These are phyloP conservation scores for Radiomyces spectabilis DNA, from an alignment of 192 early-diverging fungal species.

Conservation along the genomic window DNA sequence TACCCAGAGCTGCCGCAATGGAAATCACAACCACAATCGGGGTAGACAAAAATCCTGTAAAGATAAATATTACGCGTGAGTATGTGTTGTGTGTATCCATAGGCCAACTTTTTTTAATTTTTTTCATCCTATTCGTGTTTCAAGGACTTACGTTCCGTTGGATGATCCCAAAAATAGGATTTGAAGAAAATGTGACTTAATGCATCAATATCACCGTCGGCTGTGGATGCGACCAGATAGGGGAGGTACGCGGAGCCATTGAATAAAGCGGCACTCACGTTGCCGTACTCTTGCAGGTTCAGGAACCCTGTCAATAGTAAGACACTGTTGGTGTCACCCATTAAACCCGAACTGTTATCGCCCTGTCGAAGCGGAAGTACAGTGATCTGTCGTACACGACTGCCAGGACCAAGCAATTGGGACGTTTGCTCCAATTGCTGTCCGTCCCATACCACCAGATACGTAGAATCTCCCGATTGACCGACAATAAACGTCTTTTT, in stretches of 20 bases:
- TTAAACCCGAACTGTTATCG: not conserved
- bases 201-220: conserved; percentile 4
- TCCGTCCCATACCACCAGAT: conserved; percentile 12
- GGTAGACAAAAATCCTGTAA: conserved; percentile 31
- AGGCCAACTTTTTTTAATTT: not conserved
- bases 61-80: not conserved
- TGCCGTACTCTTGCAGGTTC: conserved; percentile 28
- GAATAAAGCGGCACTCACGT: conserved; percentile 40
- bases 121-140: not conserved
- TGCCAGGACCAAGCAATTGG: conserved; percentile 12
- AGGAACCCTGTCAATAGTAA: conserved; percentile 37
- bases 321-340: conserved; percentile 7
- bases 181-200: conserved; percentile 10
- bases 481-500: conserved; percentile 29
- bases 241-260: conserved; percentile 42
- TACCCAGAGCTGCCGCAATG: conserved; percentile 51
- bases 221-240: conserved; percentile 27
- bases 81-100: not conserved
- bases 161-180: not conserved
- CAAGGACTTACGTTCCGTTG: not conserved
- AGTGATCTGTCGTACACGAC: conserved; percentile 10
- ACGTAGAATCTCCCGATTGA: conserved; percentile 18
- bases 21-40: conserved; percentile 63
- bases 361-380: not conserved
- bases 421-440: not conserved